These are phyloP conservation scores for Lentithecium fluviatile DNA, from an alignment of 495 filamentous ascomycete genomes.

Conservation along the genomic window DNA sequence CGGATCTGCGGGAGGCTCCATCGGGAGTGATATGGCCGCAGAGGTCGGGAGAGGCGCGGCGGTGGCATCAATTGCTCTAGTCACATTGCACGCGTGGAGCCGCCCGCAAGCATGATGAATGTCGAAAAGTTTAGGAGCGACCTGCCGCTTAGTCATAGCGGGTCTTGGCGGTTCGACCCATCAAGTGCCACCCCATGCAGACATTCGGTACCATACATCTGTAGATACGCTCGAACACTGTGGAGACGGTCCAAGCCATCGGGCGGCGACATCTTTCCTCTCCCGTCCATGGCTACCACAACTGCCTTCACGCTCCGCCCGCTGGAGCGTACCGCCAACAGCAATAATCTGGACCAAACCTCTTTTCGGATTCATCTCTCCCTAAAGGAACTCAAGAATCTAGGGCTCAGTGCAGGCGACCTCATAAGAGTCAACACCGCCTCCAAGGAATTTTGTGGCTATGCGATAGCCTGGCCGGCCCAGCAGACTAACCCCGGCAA, in stretches of 20 bases:
- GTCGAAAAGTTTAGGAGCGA: neutral
- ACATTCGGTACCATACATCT: too few species aligned
- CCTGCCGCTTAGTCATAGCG: neutral
- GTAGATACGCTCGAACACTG: too few species aligned
- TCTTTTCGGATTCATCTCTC: slow-evolving; percentile 69
- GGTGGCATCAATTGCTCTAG: slow-evolving; percentile 44
- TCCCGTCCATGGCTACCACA: slow-evolving; percentile 7
- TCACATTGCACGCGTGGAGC: slow-evolving; percentile 34
- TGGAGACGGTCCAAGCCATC: too few species aligned
- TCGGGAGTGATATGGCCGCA: slow-evolving; percentile 42
- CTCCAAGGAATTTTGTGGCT: slow-evolving; percentile 1
- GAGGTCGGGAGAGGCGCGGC: slow-evolving; percentile 41
- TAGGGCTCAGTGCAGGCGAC: slow-evolving; percentile 62
- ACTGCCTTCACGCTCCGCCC: slow-evolving; percentile 26
- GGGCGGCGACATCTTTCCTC: too few species aligned
- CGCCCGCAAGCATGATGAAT: slow-evolving; percentile 6
- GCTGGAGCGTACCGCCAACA: slow-evolving; percentile 11
- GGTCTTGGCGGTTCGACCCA: too few species aligned
- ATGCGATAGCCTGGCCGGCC: slow-evolving; percentile 28
- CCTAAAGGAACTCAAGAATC: slow-evolving; percentile 58
- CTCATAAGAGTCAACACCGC: slow-evolving; percentile 48
- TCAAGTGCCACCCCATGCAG: too few species aligned
- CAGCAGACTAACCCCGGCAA: slow-evolving; percentile 21
- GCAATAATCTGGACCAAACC: slow-evolving; percentile 48
- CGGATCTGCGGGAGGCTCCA: slow-evolving; percentile 28